Evolutionary conservation across 192 early-diverging fungal genomes (phyloP).

Genomic region (Podila horticola): DNA sequence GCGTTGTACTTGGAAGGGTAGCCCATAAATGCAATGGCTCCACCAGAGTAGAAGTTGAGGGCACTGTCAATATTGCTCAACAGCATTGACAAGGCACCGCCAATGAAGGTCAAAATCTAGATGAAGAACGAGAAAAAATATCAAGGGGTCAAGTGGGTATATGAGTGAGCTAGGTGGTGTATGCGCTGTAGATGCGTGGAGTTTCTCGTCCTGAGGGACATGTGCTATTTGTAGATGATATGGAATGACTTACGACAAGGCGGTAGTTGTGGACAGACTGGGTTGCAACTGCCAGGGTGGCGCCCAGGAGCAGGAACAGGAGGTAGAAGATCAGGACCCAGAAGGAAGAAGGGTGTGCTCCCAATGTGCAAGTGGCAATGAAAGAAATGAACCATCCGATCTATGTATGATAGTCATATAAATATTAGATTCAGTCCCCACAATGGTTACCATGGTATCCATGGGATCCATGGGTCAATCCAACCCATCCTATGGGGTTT

Average conservation of each 20-base stretch:
- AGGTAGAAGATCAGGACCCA: constrained; percentile 58
- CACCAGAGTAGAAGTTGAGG: not conserved
- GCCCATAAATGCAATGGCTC: too few species aligned
- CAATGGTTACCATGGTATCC: too few species aligned
- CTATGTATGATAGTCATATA: constrained; percentile 15
- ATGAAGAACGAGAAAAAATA: not conserved
- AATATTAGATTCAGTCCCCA: too few species aligned
- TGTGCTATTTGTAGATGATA: not conserved
- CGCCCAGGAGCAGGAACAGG: constrained; percentile 47
- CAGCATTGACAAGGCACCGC: constrained; percentile 18
- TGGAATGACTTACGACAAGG: constrained; percentile 37
- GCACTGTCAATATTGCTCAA: constrained; percentile 1
- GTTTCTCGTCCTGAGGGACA: not conserved
- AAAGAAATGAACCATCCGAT: constrained; percentile 58
- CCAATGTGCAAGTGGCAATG: constrained; percentile 36
- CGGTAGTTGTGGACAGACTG: constrained; percentile 48
- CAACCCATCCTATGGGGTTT: too few species aligned
- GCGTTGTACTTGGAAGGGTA: constrained; percentile 24
- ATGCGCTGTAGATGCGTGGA: not conserved
- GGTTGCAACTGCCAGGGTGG: constrained; percentile 35
- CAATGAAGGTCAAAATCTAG: constrained; percentile 52
- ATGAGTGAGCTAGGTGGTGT: not conserved
- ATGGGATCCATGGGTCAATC: too few species aligned
- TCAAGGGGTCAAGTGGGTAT: not conserved
- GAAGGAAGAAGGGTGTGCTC: not conserved